phyloP scores from a whole-genome alignment of 1,139 yeast species.

The Debaryomyces psychrophilus region DNA sequence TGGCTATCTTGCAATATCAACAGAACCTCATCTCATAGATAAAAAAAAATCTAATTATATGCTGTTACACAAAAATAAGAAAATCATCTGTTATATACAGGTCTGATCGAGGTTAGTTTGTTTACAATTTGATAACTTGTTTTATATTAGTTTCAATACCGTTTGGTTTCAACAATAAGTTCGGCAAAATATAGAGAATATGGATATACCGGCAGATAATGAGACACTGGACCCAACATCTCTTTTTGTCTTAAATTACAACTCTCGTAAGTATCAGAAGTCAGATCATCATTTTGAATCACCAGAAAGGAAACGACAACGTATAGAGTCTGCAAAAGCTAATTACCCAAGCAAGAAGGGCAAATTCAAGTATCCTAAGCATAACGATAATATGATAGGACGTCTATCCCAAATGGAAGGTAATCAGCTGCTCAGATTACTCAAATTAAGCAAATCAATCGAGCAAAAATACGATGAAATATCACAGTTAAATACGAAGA shows the following conservation, averaged over 20 bases:
- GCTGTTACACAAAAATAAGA: slow-evolving; percentile 1
- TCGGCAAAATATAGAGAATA: not conserved
- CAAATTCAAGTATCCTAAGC: not conserved
- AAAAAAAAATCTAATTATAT: slow-evolving; percentile 1
- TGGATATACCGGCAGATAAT: not conserved
- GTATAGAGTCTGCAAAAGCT: not conserved
- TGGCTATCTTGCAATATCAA: not conserved
- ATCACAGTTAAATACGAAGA: slow-evolving; percentile 23
- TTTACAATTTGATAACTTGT: slow-evolving; percentile 8
- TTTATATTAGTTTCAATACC: slow-evolving; percentile 1
- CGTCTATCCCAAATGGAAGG: slow-evolving; percentile 16
- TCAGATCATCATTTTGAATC: not conserved
- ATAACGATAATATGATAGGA: slow-evolving; percentile 7
- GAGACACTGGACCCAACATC: not conserved
- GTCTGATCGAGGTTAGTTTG: not conserved
- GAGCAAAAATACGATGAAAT: slow-evolving; percentile 22
- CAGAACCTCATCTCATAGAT: slow-evolving; percentile 9
- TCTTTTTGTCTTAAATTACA: not conserved
- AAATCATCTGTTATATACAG: not conserved
- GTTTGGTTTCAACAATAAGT: not conserved
- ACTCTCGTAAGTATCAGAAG: not conserved
- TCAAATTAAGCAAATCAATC: slow-evolving; percentile 18
- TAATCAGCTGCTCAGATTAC: slow-evolving; percentile 14
- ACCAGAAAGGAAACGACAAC: slow-evolving; percentile 5
- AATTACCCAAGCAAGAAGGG: not conserved